phyloP scores from a whole-genome alignment of 495 filamentous ascomycete genomes.

The Hypoxylon rickii region DNA sequence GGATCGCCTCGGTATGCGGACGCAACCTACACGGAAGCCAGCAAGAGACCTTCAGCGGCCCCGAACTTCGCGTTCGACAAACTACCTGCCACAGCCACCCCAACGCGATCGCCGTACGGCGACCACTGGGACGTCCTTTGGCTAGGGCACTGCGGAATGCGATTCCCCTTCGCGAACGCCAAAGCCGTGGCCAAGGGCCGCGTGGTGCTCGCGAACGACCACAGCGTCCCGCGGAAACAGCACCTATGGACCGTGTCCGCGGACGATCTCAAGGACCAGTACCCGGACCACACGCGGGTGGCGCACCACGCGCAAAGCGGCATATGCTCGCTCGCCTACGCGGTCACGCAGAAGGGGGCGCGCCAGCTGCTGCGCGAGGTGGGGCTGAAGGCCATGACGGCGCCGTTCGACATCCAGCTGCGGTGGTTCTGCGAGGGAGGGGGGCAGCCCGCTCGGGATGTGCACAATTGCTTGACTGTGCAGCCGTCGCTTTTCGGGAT shows the following conservation, averaged over 20 bases:
- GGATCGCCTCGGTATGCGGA: constrained; percentile 22
- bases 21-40: constrained; percentile 22
- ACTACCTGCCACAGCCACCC: constrained; percentile 36
- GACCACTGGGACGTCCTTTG: constrained; percentile 64
- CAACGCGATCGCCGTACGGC: constrained; percentile 57
- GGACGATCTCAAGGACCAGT: constrained; percentile 30
- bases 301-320: constrained; percentile 42
- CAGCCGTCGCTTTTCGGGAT: constrained; percentile 40
- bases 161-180: constrained; percentile 32
- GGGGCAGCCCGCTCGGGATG: constrained; percentile 20
- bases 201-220: constrained; percentile 30
- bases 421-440: constrained; percentile 38
- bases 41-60: constrained; percentile 1
- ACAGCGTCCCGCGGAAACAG: constrained; percentile 36
- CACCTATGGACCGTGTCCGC: constrained; percentile 39
- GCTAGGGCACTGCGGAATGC: constrained; percentile 56
- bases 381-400: constrained; percentile 30
- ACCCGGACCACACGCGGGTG: constrained; percentile 41
- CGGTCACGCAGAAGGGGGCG: constrained; percentile 35
- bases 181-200: constrained; percentile 30
- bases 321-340: constrained; percentile 43
- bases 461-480: constrained; percentile 37
- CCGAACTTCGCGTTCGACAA: constrained; percentile 28
- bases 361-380: constrained; percentile 37
- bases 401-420: constrained; percentile 37